Conservation (phyloP, 768 basidiomycete species). For the Amanita pseudoporphyria region DNA sequence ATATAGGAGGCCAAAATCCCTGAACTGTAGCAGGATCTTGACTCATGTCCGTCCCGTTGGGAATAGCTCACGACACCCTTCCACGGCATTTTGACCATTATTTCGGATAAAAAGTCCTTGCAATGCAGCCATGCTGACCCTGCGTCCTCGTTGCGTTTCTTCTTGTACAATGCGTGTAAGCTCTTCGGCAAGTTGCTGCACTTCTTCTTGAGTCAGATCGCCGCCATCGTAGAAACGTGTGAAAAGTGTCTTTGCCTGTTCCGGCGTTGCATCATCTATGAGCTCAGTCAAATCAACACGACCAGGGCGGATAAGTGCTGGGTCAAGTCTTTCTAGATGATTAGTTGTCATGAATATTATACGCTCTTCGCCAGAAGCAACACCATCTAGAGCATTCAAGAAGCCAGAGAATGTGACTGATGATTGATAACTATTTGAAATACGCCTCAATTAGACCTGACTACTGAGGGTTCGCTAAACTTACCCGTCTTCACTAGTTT, state of each 20-base stretch:
- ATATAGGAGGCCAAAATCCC: slow-evolving; percentile 1
- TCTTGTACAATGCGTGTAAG: slow-evolving; percentile 45
- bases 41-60: slow-evolving; percentile 14
- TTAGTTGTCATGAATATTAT: slow-evolving; percentile 99
- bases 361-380: slow-evolving; percentile 96
- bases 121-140: slow-evolving; percentile 91
- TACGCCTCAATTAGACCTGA: slow-evolving; percentile 7
- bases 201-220: slow-evolving; percentile 24
- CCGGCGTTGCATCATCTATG: slow-evolving; percentile 79
- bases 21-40: neutral
- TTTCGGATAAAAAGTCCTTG: slow-evolving; percentile 92
- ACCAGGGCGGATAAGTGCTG: slow-evolving; percentile 91
- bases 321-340: slow-evolving; percentile 80
- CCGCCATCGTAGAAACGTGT: slow-evolving; percentile 69
- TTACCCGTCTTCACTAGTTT: slow-evolving; percentile 88
- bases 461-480: slow-evolving; percentile 15
- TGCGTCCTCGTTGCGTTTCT: slow-evolving; percentile 41
- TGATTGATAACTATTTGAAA: slow-evolving; percentile 67
- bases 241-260: slow-evolving; percentile 73
- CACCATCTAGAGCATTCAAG: slow-evolving; percentile 93
- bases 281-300: slow-evolving; percentile 82
- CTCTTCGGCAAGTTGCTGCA: slow-evolving; percentile 35
- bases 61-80: slow-evolving; percentile 38
- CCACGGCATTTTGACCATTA: slow-evolving; percentile 45
- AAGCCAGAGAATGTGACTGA: slow-evolving; percentile 97